Conservation (phyloP, 768 basidiomycete genomes). For the Hericium erinaceus region DNA sequence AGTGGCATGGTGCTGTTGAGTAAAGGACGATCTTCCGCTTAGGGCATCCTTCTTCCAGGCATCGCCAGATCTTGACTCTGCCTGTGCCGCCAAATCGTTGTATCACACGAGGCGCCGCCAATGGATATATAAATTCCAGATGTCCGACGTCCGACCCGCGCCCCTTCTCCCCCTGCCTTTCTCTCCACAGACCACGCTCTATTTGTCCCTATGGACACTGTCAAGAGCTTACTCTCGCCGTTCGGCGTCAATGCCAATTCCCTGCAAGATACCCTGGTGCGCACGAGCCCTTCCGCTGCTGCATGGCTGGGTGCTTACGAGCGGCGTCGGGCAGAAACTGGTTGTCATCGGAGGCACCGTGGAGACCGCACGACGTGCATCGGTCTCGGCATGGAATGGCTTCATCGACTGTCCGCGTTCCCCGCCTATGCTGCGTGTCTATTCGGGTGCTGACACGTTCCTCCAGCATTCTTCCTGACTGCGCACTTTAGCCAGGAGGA, state of each 20-base stretch:
- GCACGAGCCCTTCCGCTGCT: slow-evolving; percentile 12
- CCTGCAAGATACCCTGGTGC: slow-evolving; percentile 71
- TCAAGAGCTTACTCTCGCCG: slow-evolving; percentile 67
- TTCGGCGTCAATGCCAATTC: slow-evolving; percentile 54
- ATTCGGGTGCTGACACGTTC: slow-evolving; percentile 7
- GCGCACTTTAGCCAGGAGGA: slow-evolving; percentile 86
- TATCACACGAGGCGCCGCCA: slow-evolving; percentile 14
- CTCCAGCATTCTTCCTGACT: slow-evolving; percentile 75
- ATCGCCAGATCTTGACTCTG: background rate
- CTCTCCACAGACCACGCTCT: slow-evolving; percentile 4
- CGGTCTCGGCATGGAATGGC: slow-evolving; percentile 81
- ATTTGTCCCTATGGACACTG: slow-evolving; percentile 44
- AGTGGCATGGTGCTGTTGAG: background rate
- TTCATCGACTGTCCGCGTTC: slow-evolving; percentile 69
- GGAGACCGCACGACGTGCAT: slow-evolving; percentile 74
- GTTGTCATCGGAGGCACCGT: slow-evolving; percentile 87
- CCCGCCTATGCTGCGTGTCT: background rate
- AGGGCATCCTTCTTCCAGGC: background rate
- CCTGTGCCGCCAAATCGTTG: background rate
- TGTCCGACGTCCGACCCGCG: slow-evolving; percentile 4
- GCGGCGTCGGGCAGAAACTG: slow-evolving; percentile 50
- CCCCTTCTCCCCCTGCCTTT: slow-evolving; percentile 8
- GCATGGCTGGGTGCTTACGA: background rate
- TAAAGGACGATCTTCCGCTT: background rate
- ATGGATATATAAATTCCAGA: slow-evolving; percentile 14